Evolutionary conservation across 2,329 filamentous ascomycete species (phyloP).

Genomic region (Colletotrichum orbiculare): DNA sequence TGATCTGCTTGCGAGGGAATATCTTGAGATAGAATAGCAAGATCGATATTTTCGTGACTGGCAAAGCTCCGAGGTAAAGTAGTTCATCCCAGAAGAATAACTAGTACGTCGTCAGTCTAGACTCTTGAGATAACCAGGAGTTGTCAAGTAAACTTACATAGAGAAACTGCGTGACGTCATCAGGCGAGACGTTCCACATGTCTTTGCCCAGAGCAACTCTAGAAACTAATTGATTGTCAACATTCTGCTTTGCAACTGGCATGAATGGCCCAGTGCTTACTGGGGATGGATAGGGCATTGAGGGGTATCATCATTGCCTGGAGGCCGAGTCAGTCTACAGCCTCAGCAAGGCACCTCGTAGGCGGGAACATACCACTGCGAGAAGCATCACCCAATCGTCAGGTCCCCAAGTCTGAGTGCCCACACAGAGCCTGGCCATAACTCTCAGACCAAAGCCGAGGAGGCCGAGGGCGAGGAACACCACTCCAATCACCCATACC

Average conservation of each 20-base stretch:
- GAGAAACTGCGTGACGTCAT: constrained; percentile 43
- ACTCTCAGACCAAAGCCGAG: constrained; percentile 45
- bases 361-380: constrained; percentile 43
- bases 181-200: constrained; percentile 48
- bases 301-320: constrained; percentile 31
- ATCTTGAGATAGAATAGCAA: constrained; percentile 47
- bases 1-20: constrained; percentile 44
- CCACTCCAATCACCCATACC: constrained; percentile 41
- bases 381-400: constrained; percentile 54
- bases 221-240: constrained; percentile 40
- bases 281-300: constrained; percentile 21
- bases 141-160: constrained; percentile 38
- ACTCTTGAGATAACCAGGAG: background rate
- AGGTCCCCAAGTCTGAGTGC: constrained; percentile 44
- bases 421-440: constrained; percentile 41
- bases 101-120: constrained; percentile 34
- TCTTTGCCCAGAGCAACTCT: constrained; percentile 48
- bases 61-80: constrained; percentile 46
- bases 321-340: constrained; percentile 7
- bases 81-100: constrained; percentile 43
- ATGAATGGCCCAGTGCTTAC: background rate
- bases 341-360: no score
- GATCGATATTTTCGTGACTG: constrained; percentile 46
- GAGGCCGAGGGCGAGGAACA: constrained; percentile 44
- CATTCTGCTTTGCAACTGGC: background rate